Evolutionary conservation across 1,284 basidiomycete species (phyloP).

Genomic region (Neonothopanus nambi): DNA sequence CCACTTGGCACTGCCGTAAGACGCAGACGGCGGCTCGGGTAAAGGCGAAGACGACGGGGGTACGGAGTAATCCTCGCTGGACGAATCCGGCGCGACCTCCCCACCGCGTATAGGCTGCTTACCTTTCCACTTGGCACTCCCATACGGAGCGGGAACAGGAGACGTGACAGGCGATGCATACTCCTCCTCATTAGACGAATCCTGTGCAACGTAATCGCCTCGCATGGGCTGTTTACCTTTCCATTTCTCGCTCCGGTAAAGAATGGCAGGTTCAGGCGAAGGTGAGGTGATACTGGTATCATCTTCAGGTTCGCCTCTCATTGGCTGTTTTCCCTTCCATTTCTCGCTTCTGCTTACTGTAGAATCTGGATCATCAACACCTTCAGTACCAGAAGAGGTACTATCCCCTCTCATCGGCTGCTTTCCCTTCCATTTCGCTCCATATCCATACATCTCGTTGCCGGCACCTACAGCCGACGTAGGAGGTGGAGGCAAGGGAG

Average conservation of each 20-base stretch:
- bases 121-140: background rate
- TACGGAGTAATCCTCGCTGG: background rate
- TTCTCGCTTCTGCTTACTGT: constrained; percentile 1
- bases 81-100: background rate
- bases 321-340: constrained; percentile 12
- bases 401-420: constrained; percentile 1
- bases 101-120: background rate
- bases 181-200: background rate
- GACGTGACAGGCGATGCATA: no score
- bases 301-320: background rate
- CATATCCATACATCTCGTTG: no score
- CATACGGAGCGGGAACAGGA: background rate
- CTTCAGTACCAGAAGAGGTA: background rate
- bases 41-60: no score
- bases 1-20: background rate
- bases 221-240: constrained; percentile 11
- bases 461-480: no score
- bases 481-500: background rate
- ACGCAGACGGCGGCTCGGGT: background rate
- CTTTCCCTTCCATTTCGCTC: constrained; percentile 5
- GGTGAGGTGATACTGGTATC: no score
- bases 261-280: background rate
- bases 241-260: constrained; percentile 9
- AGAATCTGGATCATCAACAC: no score
- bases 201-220: background rate